Conservation (phyloP, 1,284 basidiomycete species). For the Austroboletus niveus region DNA sequence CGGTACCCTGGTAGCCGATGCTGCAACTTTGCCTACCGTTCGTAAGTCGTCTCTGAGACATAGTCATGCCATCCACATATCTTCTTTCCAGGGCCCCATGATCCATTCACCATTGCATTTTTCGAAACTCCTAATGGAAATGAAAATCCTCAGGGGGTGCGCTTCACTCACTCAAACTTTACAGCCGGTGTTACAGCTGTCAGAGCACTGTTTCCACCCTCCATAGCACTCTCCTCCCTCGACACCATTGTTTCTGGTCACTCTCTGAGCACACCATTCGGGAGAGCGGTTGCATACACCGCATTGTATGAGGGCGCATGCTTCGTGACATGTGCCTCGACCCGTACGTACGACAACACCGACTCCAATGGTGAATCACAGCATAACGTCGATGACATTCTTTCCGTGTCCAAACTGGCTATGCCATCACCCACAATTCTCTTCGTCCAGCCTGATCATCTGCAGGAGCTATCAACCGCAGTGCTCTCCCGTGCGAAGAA, state of each 20-base stretch:
- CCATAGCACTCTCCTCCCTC: slow-evolving; percentile 57
- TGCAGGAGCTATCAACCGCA: slow-evolving; percentile 47
- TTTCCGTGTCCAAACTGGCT: slow-evolving; percentile 47
- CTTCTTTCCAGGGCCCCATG: slow-evolving; percentile 47
- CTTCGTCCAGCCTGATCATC: slow-evolving; percentile 60
- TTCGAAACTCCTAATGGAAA: slow-evolving; percentile 51
- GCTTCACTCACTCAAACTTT: slow-evolving; percentile 74
- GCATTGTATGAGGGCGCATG: slow-evolving; percentile 71
- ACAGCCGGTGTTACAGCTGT: slow-evolving; percentile 76
- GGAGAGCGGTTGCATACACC: slow-evolving; percentile 70
- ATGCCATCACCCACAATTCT: slow-evolving; percentile 68
- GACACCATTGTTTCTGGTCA: slow-evolving; percentile 76
- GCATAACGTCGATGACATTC: slow-evolving; percentile 44
- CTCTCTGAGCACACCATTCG: slow-evolving; percentile 66
- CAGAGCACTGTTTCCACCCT: slow-evolving; percentile 62
- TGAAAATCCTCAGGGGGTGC: slow-evolving; percentile 47
- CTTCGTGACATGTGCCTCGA: slow-evolving; percentile 62
- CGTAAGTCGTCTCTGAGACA: slow-evolving; percentile 18
- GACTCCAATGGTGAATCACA: slow-evolving; percentile 6
- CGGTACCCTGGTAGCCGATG: slow-evolving; percentile 41
- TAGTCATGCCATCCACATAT: not conserved
- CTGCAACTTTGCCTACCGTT: slow-evolving; percentile 8
- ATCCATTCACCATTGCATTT: slow-evolving; percentile 68
- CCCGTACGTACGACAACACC: slow-evolving; percentile 44
- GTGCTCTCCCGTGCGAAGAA: slow-evolving; percentile 55